Percentiles rank a stretch among this genome's conserved stretches.
phyloP scores from a whole-genome alignment of 768 basidiomycete genomes.

The Lentinula raphanica region DNA sequence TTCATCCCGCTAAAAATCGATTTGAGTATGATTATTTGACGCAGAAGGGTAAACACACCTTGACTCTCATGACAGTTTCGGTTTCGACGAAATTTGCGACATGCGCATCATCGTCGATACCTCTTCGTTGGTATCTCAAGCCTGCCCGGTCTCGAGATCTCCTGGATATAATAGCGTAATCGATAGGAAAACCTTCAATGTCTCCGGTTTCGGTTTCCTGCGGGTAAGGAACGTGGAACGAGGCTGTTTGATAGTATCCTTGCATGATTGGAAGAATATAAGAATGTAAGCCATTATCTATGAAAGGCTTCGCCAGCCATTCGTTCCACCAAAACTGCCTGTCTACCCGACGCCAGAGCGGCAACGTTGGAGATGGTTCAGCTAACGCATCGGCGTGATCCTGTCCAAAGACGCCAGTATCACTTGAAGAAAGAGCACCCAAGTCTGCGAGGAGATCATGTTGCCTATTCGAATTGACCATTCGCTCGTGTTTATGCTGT shows the following conservation, averaged over 20 bases:
- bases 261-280: slow-evolving; percentile 92
- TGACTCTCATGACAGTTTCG: slow-evolving; percentile 80
- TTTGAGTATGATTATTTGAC: background rate
- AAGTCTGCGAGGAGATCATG: slow-evolving; percentile 57
- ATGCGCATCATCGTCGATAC: slow-evolving; percentile 87
- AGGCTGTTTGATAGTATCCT: slow-evolving; percentile 78
- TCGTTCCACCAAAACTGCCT: slow-evolving; percentile 97
- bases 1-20: slow-evolving; percentile 55
- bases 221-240: slow-evolving; percentile 57
- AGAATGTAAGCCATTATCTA: slow-evolving; percentile 84
- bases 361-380: slow-evolving; percentile 74
- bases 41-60: slow-evolving; percentile 42
- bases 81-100: slow-evolving; percentile 97
- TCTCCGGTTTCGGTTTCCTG: slow-evolving; percentile 29
- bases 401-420: slow-evolving; percentile 12
- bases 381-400: slow-evolving; percentile 46
- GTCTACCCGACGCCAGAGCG: slow-evolving; percentile 89
- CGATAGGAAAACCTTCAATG: slow-evolving; percentile 51
- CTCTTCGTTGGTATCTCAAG: slow-evolving; percentile 88
- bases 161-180: slow-evolving; percentile 81
- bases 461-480: slow-evolving; percentile 51
- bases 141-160: slow-evolving; percentile 88
- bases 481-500: slow-evolving; percentile 71
- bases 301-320: slow-evolving; percentile 75
- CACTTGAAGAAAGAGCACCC: background rate